These are phyloP conservation scores for Nemania sp. DNA, from an alignment of 2,329 filamentous ascomycete genomes.

Conservation along the genomic window DNA sequence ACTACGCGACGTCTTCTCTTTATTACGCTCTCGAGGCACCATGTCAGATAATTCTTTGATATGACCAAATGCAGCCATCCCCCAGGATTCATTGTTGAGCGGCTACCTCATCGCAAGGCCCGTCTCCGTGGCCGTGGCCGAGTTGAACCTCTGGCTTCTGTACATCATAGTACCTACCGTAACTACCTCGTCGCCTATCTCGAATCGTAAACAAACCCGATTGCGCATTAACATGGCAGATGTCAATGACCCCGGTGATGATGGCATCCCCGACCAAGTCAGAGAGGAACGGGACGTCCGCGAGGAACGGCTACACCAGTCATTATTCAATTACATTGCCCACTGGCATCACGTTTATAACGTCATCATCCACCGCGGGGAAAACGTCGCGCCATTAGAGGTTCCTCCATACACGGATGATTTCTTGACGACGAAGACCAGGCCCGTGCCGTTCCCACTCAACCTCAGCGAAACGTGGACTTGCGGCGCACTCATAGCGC, in stretches of 20 bases:
- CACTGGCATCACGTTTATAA: constrained; percentile 5
- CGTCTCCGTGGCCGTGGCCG: neutral
- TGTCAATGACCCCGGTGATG: neutral
- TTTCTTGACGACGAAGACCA: constrained; percentile 10
- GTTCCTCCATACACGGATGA: neutral
- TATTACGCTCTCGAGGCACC: neutral
- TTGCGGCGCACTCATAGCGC: constrained; percentile 19
- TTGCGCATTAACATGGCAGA: constrained; percentile 13
- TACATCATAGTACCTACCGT: neutral
- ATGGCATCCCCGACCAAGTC: too few relatives aligned
- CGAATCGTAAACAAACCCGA: too few relatives aligned
- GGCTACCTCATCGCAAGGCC: neutral
- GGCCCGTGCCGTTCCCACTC: constrained; percentile 29
- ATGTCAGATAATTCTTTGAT: constrained; percentile 3
- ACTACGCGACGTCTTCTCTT: neutral
- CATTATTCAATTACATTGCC: neutral
- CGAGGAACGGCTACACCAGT: neutral
- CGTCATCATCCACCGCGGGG: constrained; percentile 28
- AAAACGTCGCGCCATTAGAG: neutral
- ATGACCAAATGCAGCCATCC: constrained; percentile 21
- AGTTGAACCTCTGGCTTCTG: neutral
- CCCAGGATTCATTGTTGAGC: constrained; percentile 5
- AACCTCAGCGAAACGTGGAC: constrained; percentile 28
- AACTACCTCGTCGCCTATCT: too few relatives aligned
- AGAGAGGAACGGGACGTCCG: constrained; percentile 1